Percentiles rank a stretch among this genome's conserved stretches.
Evolutionary conservation across 1,284 basidiomycete species (phyloP).

Genomic region (Tetrapyrgos nigripes): DNA sequence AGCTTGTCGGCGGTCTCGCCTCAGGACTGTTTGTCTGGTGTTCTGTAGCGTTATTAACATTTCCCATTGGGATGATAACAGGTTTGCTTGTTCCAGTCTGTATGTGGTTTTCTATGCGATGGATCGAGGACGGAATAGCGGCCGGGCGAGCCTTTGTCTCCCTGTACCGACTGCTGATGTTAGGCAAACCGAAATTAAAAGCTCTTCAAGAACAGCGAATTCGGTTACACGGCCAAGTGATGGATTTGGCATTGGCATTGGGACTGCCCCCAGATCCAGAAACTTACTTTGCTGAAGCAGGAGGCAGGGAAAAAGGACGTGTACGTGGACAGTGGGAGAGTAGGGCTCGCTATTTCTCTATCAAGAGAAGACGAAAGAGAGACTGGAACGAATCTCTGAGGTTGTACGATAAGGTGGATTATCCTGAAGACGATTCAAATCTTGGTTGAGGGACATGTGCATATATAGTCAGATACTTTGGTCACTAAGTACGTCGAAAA

Average conservation of each 20-base stretch:
- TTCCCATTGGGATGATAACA: conserved; percentile 65
- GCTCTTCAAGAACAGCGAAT: conserved; percentile 58
- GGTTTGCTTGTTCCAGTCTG: conserved; percentile 65
- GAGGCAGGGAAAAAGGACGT: conserved; percentile 72
- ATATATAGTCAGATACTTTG: too few relatives aligned
- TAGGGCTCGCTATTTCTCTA: conserved; percentile 76
- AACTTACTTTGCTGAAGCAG: conserved; percentile 59
- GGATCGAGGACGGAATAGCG: conserved; percentile 84
- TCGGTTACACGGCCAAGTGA: conserved; percentile 65
- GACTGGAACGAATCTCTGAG: conserved; percentile 88
- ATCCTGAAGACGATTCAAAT: conserved; percentile 56
- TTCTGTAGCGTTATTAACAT: conserved; percentile 56
- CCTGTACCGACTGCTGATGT: conserved; percentile 65
- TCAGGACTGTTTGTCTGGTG: conserved; percentile 75
- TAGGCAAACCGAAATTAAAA: conserved; percentile 63
- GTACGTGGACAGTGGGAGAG: conserved; percentile 71
- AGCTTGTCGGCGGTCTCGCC: conserved; percentile 80
- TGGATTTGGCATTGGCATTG: conserved; percentile 66
- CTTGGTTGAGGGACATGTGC: conserved; percentile 1
- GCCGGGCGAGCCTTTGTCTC: conserved; percentile 75
- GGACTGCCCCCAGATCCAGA: conserved; percentile 75
- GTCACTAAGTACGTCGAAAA: too few relatives aligned
- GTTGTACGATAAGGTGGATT: conserved; percentile 81
- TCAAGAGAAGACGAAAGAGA: conserved; percentile 74
- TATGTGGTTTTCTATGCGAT: conserved; percentile 89